These are phyloP conservation scores for Debaryomyces subglobosus DNA, from an alignment of 1,139 yeast species.

Conservation along the genomic window DNA sequence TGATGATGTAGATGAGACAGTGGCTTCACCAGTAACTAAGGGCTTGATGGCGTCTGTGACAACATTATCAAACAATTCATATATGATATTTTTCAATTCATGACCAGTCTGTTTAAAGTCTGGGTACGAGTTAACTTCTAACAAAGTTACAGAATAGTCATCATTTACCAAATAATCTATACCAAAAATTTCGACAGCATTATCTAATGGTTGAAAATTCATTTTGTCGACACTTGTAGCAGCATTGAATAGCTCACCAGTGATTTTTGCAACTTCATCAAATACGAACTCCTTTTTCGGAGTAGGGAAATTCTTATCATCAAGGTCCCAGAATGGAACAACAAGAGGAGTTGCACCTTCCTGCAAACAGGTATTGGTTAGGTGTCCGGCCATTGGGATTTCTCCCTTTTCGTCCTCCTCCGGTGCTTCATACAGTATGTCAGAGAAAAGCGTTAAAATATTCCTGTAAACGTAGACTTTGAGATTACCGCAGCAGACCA, in stretches of 20 bases:
- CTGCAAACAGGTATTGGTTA: constrained; percentile 93
- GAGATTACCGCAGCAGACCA: constrained; percentile 74
- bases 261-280: constrained; percentile 58
- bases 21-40: constrained; percentile 12
- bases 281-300: constrained; percentile 41
- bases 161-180: constrained; percentile 78
- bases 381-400: constrained; percentile 65
- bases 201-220: constrained; percentile 83
- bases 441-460: constrained; percentile 82
- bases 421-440: constrained; percentile 50
- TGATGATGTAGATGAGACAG: not conserved
- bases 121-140: constrained; percentile 93
- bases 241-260: constrained; percentile 78
- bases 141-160: constrained; percentile 54
- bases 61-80: constrained; percentile 57
- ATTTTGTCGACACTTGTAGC: constrained; percentile 78
- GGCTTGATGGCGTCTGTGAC: constrained; percentile 29
- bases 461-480: constrained; percentile 77
- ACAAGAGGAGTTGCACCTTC: constrained; percentile 54
- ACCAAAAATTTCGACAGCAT: constrained; percentile 87
- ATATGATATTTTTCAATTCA: constrained; percentile 65
- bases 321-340: constrained; percentile 64
- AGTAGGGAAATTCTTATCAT: constrained; percentile 38
- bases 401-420: constrained; percentile 29
- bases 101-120: constrained; percentile 95